Base-by-base conservation (phyloP, 2,329 filamentous ascomycete species). In the Apiospora kogelbergensis region DNA sequence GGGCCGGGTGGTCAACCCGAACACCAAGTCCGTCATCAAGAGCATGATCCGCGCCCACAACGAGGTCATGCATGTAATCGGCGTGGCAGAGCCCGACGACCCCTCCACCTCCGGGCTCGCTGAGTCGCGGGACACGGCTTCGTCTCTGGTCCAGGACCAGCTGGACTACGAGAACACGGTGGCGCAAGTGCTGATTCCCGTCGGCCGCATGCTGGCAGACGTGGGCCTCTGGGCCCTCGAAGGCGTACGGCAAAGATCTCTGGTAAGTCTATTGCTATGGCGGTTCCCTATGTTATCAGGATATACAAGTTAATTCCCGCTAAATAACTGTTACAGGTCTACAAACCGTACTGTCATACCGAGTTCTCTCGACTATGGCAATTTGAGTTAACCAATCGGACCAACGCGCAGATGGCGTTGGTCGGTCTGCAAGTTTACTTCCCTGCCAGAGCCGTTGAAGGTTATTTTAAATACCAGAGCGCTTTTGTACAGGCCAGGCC, bases 31-130 rank as follows among this genome's bases (percentile, higher is more conserved):
- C 15, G 83, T 88, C 71, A 89, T 88, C 71, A 83, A 84, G 65
- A 84, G 88, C 69, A 84, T 89, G 41, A 86, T 90, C 33, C 82
- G 88, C 66, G 84, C 88, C 11, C 88, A 90, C 73, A 90, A 90
- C 72, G 87, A 90, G 71, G 88, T 90, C 3, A 90, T 90, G 88
- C 82, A 85, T 22, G 86, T 89, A 11, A 89, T 90, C 46, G 88
- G 88, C 6, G 88, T 89, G 5, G 88, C 87, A 10, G 88, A 90
- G 73, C 85, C 87, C 17, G 87, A 89, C 67, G 84, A 83, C 66
- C 78, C 78, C 4, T 75, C 78, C 26, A 80, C 81, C 4, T 78
- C 80, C 6, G 53, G 53, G 1, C 37, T 60, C 20, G 53, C 53
- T 30, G 53, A 60, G 4, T 37, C 53, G 9, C 17, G 30, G 53